phyloP scores from a whole-genome alignment of 108 stramenopile species.

The Cylindrotheca fusiformis region DNA sequence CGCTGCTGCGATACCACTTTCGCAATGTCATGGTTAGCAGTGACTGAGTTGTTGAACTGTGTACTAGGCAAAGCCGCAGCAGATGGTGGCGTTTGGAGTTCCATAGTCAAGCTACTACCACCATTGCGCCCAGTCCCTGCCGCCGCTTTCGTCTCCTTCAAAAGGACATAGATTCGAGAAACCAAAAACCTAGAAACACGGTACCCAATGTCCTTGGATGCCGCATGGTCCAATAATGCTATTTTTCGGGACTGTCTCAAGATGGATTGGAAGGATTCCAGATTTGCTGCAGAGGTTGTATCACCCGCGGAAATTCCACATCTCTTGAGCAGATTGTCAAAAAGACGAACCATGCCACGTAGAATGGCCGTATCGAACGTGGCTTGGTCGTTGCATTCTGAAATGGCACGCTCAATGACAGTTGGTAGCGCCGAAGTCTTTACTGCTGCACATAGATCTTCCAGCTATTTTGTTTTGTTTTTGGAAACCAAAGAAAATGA shows the following conservation, averaged over 20 bases:
- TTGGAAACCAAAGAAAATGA: neutral
- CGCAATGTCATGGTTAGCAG: neutral
- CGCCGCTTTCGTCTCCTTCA: constrained; percentile 2
- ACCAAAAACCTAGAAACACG: constrained; percentile 29
- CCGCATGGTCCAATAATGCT: neutral
- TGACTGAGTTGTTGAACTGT: too few species aligned
- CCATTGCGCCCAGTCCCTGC: neutral
- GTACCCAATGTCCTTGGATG: constrained; percentile 19
- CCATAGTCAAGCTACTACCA: neutral
- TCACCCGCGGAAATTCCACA: constrained; percentile 10
- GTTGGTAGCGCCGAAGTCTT: constrained; percentile 29
- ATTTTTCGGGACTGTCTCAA: constrained; percentile 20
- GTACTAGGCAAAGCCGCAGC: too few species aligned
- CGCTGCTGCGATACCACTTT: neutral
- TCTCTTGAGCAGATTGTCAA: constrained; percentile 12
- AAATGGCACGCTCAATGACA: constrained; percentile 22
- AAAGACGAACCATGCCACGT: constrained; percentile 17
- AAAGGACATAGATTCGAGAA: constrained; percentile 8
- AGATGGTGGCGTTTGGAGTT: neutral
- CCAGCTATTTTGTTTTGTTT: constrained; percentile 14
- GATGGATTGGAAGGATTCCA: constrained; percentile 2
- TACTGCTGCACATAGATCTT: constrained; percentile 22
- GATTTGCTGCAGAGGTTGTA: neutral
- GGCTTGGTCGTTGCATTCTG: constrained; percentile 11
- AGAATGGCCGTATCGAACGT: constrained; percentile 24